Percentiles rank a stretch among this genome's conserved stretches.
Conservation (phyloP, 2,329 filamentous ascomycete genomes). For the Verticillium dahliae region DNA sequence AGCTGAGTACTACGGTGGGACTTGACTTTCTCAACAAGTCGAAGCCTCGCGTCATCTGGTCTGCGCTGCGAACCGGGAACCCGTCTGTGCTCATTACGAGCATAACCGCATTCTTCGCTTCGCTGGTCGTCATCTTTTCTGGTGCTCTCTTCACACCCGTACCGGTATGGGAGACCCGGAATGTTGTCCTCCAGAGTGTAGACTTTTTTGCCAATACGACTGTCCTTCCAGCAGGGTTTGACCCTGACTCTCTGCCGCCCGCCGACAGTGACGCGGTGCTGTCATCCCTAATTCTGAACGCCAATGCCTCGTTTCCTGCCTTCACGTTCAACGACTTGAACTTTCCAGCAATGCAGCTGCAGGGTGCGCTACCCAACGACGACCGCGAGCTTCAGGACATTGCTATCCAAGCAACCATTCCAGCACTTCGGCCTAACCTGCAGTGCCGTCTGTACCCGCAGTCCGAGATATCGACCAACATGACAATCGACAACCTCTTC, state of each 20-base stretch:
- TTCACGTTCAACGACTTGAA: slow-evolving; percentile 27
- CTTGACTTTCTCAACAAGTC: slow-evolving; percentile 25
- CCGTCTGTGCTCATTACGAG: slow-evolving; percentile 19
- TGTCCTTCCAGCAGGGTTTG: slow-evolving; percentile 10
- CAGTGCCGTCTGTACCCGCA: slow-evolving; percentile 15
- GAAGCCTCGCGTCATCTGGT: slow-evolving; percentile 17
- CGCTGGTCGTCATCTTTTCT: slow-evolving; percentile 22
- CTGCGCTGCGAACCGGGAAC: slow-evolving; percentile 18
- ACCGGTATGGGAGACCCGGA: slow-evolving; percentile 15
- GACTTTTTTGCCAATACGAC: slow-evolving; percentile 24
- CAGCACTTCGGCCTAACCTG: slow-evolving; percentile 24
- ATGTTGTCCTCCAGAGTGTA: slow-evolving; percentile 15
- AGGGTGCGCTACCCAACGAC: background rate
- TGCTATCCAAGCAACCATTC: slow-evolving; percentile 17
- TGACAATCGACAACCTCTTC: slow-evolving; percentile 15
- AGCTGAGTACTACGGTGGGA: slow-evolving; percentile 21
- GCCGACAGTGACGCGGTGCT: slow-evolving; percentile 1
- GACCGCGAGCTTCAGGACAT: background rate
- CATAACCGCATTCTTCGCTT: slow-evolving; percentile 17
- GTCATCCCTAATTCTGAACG: slow-evolving; percentile 26
- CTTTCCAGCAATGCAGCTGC: slow-evolving; percentile 12
- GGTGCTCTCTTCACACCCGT: slow-evolving; percentile 23
- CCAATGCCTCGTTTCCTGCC: slow-evolving; percentile 24
- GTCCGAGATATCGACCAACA: slow-evolving; percentile 15
- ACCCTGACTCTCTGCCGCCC: slow-evolving; percentile 16